Percentiles rank a stretch among this genome's conserved stretches.
These are phyloP conservation scores for Naegleria fowleri DNA, from an alignment of 208 protist species.

Conservation along the genomic window DNA sequence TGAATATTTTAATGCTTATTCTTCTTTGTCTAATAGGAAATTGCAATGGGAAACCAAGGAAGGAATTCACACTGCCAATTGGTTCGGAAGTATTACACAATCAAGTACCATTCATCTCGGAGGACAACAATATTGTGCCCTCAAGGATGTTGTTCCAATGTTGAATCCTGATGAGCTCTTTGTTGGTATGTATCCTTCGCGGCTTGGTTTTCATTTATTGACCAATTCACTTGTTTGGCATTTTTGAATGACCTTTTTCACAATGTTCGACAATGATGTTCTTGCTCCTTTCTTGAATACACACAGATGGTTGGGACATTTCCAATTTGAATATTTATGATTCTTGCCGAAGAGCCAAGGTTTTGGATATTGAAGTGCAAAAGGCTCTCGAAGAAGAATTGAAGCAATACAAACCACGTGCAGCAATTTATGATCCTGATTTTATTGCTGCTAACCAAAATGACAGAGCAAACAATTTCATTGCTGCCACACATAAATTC, in stretches of 20 bases:
- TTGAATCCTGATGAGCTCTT: conserved; percentile 92
- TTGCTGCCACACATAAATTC: conserved; percentile 70
- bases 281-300: no score
- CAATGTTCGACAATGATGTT: no score
- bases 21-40: no score
- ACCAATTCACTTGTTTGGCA: background rate
- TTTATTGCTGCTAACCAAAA: conserved; percentile 97
- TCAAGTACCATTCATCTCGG: conserved; percentile 88
- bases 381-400: conserved; percentile 57
- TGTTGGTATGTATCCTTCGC: conserved; percentile 41
- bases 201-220: background rate
- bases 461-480: conserved; percentile 91
- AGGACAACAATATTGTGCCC: conserved; percentile 73
- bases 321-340: conserved; percentile 79
- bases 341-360: conserved; percentile 86
- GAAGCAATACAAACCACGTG: conserved; percentile 74
- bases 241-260: background rate
- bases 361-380: conserved; percentile 88
- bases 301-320: conserved; percentile 97
- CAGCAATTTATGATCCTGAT: conserved; percentile 89
- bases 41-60: conserved; percentile 85
- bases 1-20: background rate
- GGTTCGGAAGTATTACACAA: conserved; percentile 94
- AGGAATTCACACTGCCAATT: conserved; percentile 86
- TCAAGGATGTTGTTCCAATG: conserved; percentile 90